Evolutionary conservation across 176 grass and related monocot species (phyloP), one percentile per base, ranked within the genome.

Genomic region (Ensete ventricosum): DNA sequence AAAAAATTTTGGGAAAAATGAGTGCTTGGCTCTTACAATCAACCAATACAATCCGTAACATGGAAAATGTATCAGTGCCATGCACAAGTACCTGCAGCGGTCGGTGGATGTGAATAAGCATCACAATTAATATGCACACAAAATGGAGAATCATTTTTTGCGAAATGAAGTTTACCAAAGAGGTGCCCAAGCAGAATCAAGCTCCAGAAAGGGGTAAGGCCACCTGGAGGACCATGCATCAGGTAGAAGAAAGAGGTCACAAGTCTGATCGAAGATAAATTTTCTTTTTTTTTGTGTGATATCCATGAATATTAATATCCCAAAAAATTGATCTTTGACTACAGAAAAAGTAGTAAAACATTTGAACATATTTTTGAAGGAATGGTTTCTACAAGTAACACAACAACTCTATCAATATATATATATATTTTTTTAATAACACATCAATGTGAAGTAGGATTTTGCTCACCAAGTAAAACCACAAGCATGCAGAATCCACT

Each of bases 401-500:
- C 9, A 27, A 29, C 9, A 27, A 12, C 2, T 12, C 25, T 5
- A 20, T 3, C 11, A 29, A 6, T 14, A n/a, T n/a, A n/a, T n/a
- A n/a, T n/a, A n/a, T n/a, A 14, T 10, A 16, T 71, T 71, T 8
- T 52, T 71, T 8, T 52, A 1, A 50, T 71, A 22, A 52, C 51
- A 17, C 9, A 71, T 50, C 19, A 74, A 26, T 2, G 16, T 29
- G 9, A 50, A 70, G 17, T 22, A 51, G 48, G 25, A 14, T 67
- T 9, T 11, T 11, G 9, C 66, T 72, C 82, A 99, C 95, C 95
- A 94, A 71, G 91, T 87, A 68, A 94, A 14, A 17, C 62, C 78
- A 76, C 60, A 94, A 59, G 91, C 90, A 80, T 99, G 95, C 54
- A 84, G 73, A 50, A 88, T 23, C 88, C 95, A 99, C 63, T 94